These are phyloP conservation scores for Fusarium circinatum DNA, from an alignment of 2,329 filamentous ascomycete genomes.

Conservation along the genomic window DNA sequence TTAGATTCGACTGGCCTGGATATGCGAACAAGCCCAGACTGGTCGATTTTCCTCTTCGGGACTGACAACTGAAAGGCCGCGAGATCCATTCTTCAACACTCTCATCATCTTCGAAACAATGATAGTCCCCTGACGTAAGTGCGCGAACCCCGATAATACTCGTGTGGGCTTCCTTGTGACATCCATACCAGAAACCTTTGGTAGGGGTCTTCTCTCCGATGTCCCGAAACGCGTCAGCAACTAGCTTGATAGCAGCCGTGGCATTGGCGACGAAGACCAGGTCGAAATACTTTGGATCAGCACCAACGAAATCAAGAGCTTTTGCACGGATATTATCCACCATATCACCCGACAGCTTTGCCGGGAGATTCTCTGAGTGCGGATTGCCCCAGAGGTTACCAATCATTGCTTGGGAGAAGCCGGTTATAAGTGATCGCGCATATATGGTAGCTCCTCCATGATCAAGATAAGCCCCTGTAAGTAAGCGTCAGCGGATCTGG, in stretches of 20 bases:
- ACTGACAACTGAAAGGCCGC: constrained; percentile 33
- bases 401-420: constrained; percentile 65
- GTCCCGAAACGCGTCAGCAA: constrained; percentile 67
- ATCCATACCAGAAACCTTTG: constrained; percentile 65
- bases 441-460: constrained; percentile 68
- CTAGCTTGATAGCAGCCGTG: constrained; percentile 70
- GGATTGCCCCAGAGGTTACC: constrained; percentile 73
- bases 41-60: constrained; percentile 26
- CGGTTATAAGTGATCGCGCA: constrained; percentile 65
- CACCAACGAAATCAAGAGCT: constrained; percentile 67
- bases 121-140: constrained; percentile 61
- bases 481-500: constrained; percentile 6
- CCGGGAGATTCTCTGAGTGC: constrained; percentile 71
- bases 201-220: constrained; percentile 58
- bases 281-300: constrained; percentile 67
- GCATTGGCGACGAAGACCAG: constrained; percentile 71
- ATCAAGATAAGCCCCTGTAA: constrained; percentile 61
- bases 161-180: constrained; percentile 70
- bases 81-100: constrained; percentile 58
- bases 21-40: constrained; percentile 66
- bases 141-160: constrained; percentile 77
- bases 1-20: constrained; percentile 77
- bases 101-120: constrained; percentile 70
- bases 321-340: constrained; percentile 66
- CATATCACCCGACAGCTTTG: constrained; percentile 64